Base-by-base conservation (phyloP, 768 basidiomycete species). In the Rhodosporidiobolus odoratus region DNA sequence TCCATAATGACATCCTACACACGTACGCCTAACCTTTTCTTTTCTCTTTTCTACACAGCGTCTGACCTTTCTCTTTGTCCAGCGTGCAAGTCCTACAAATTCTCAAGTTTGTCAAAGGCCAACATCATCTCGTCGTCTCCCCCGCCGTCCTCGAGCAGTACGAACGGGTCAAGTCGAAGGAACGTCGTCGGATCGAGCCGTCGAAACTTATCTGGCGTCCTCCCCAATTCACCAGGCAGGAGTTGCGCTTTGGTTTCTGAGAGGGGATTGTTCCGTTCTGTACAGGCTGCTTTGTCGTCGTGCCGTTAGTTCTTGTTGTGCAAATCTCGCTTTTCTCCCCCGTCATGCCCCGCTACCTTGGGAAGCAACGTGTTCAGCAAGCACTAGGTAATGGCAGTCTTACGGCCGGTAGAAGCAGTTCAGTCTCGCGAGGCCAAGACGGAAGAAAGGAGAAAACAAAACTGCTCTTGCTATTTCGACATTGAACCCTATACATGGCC, bases 1-100 rank as follows among this genome's bases (percentile, higher is more conserved):
- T 92, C 7, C 93, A 95, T 76, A 87, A 89, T 38, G 96, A 99
- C 79, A 88, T 99, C 67, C 92, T 95, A 89, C 95, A 96, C 82
- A 98, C 96, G 95, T 97, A 79, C 80, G 92, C 87, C 16, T 19
- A 54, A 13, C 27, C 1, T 35, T 34, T 4, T 37, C 9, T 30
- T 60, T 35, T 57, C 38, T 40, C 19, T 60, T 41, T 47, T 21
- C n/a, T 23, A 58, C 64, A 72, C 57, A 52, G 60, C 54, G 15
- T 37, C n/a, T 52, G 32, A 37, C 43, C 21, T 27, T 38, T 40
- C 30, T 50, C 10, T 15, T 57, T 45, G 54, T 62, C 62, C 75
- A 99, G 95, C 30, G 96, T 92, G 78, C 92, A 91, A 77, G 92
- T 92, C 19, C 81, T 97, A 61, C 92, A 95, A 79, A 83, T 99